Evolutionary conservation across 768 basidiomycete genomes (phyloP).

Genomic region (Mycena venus): DNA sequence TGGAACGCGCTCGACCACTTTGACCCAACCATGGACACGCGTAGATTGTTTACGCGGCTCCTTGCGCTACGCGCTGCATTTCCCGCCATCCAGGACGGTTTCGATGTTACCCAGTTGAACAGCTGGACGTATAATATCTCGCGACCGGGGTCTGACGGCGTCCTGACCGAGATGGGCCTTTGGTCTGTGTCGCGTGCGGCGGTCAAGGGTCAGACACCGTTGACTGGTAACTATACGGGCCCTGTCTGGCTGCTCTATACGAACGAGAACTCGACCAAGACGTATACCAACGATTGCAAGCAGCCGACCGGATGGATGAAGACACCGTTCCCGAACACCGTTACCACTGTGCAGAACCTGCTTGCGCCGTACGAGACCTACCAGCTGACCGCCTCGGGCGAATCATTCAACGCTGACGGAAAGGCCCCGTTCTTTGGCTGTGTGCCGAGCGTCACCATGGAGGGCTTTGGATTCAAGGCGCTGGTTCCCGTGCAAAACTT

Average conservation of each 20-base stretch:
- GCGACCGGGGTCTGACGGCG: constrained; percentile 88
- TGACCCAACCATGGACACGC: constrained; percentile 86
- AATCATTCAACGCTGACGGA: constrained; percentile 71
- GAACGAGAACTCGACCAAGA: constrained; percentile 83
- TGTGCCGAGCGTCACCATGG: constrained; percentile 72
- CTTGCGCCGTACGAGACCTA: constrained; percentile 89
- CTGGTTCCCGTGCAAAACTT: constrained; percentile 80
- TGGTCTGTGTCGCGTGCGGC: constrained; percentile 85
- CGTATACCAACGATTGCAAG: constrained; percentile 75
- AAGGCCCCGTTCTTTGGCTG: constrained; percentile 82
- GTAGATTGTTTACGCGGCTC: constrained; percentile 82
- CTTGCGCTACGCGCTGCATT: constrained; percentile 77
- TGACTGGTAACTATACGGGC: constrained; percentile 70
- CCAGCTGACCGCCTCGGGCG: constrained; percentile 73
- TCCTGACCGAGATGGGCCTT: constrained; percentile 87
- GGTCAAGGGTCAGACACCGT: constrained; percentile 66
- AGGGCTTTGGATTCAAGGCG: constrained; percentile 85
- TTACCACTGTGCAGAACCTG: constrained; percentile 72
- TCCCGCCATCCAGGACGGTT: constrained; percentile 87
- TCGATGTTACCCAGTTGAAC: constrained; percentile 83
- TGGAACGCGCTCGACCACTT: constrained; percentile 97
- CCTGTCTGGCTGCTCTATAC: constrained; percentile 89
- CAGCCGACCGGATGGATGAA: constrained; percentile 74
- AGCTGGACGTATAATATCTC: constrained; percentile 88
- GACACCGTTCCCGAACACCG: constrained; percentile 78